Evolutionary conservation across 1,139 yeast species (phyloP), one percentile per base, ranked within the genome.

Genomic region (Sugiyamaella neomexicana): DNA sequence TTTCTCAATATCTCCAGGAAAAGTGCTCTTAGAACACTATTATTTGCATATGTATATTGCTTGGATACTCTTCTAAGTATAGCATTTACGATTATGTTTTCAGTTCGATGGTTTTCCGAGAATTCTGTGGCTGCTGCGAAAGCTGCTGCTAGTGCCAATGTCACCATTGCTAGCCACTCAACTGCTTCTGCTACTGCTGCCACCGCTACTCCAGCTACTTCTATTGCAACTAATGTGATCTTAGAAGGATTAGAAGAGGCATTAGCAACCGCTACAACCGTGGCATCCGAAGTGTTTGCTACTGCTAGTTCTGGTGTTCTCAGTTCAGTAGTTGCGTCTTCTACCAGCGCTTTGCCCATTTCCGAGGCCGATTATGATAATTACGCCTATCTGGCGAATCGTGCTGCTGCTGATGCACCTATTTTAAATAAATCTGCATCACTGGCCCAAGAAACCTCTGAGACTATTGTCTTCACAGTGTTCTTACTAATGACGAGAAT

Each of bases 31-130:
- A 72, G 75, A 51, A 75, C 81, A 62, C 80, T 93, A 9, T 75
- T 83, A 34, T 83, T 86, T 36, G 79, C 89, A 10, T 72, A 86
- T 48, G 68, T 84, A 1, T 93, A 85, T 67, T 66, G 81, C 1
- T 55, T 80, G 16, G 98, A 91, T 68, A 84, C 96, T 0, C 49
- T 83, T 0, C 69, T 82, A 46, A 88, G 90, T 20, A 70, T 82
- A 29, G 71, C 85, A 5, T 89, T 86, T 71, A 88, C 96, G 10
- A 61, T 86, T 2, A 85, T 85, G 69, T 90, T 93, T 67, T 78
- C 85, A 13, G 76, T 79, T 54, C 79, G 82, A 59, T 91, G 97
- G 97, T 86, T 89, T 65, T 72, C 77, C 23, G 55, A 31, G 25
- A 49, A 40, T 27, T 41, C 52, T 40, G 52, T 37, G 39, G 53